These are phyloP conservation scores for Sphaceloma murrayae DNA, from an alignment of 2,329 filamentous ascomycete species.

Conservation along the genomic window DNA sequence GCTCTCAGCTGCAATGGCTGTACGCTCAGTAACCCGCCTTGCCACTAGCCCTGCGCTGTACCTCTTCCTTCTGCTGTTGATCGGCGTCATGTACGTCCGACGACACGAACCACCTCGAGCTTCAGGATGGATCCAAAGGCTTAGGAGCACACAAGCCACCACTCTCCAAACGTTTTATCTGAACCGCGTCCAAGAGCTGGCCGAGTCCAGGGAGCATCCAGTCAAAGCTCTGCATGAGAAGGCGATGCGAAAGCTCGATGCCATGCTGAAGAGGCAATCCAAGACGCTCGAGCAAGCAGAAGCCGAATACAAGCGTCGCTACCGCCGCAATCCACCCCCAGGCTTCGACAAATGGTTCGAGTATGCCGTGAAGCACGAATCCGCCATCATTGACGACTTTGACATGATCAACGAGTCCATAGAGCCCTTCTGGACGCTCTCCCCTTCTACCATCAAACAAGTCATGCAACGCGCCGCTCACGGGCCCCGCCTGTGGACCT, in stretches of 20 bases:
- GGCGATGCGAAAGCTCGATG: constrained; percentile 3
- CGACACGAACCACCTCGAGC: constrained; percentile 3
- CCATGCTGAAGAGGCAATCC: constrained; percentile 11
- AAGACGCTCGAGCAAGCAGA: constrained; percentile 35
- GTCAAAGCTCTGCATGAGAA: constrained; percentile 10
- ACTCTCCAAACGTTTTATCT: neutral
- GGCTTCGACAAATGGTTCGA: constrained; percentile 52
- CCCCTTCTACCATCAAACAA: constrained; percentile 37
- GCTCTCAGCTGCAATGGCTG: constrained; percentile 8
- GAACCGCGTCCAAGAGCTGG: neutral
- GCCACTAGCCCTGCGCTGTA: constrained; percentile 4
- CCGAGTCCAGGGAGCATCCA: neutral
- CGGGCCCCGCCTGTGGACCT: constrained; percentile 3
- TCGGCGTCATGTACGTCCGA: constrained; percentile 1
- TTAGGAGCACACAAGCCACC: neutral
- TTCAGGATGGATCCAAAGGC: constrained; percentile 6
- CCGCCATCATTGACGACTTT: constrained; percentile 50
- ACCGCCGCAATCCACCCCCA: constrained; percentile 47
- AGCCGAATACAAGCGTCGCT: constrained; percentile 42
- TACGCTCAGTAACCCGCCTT: constrained; percentile 1
- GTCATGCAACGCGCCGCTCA: constrained; percentile 3
- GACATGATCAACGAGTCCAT: constrained; percentile 52
- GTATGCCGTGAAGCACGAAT: constrained; percentile 44
- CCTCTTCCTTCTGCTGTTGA: constrained; percentile 1
- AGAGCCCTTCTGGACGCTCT: constrained; percentile 46